Percentiles rank a stretch among this genome's conserved stretches.
Evolutionary conservation across 805 yeast species (phyloP).

Genomic region (Wickerhamomyces xylosicus): DNA sequence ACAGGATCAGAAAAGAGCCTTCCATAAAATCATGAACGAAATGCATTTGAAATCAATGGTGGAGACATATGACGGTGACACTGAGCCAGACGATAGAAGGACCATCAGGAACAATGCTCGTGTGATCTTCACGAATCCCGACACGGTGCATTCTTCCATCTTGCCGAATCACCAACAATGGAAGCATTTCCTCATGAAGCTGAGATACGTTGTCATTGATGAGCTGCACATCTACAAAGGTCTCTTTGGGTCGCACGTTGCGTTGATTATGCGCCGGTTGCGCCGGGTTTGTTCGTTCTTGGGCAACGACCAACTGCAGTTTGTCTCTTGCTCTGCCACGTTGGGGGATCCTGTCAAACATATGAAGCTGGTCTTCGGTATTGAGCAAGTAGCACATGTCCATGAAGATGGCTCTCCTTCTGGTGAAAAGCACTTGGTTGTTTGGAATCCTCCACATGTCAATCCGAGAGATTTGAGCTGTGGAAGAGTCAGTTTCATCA

Average conservation of each 20-base stretch:
- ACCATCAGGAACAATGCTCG: constrained; percentile 53
- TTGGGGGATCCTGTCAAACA: constrained; percentile 63
- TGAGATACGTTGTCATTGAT: constrained; percentile 71
- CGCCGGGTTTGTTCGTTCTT: constrained; percentile 48
- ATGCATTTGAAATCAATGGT: constrained; percentile 44
- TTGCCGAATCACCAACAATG: constrained; percentile 71
- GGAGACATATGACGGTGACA: constrained; percentile 93
- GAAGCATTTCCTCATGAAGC: constrained; percentile 52
- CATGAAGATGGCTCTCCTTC: constrained; percentile 82
- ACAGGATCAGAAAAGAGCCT: constrained; percentile 87
- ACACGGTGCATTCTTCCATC: constrained; percentile 78
- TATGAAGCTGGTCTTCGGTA: constrained; percentile 66
- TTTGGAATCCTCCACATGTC: constrained; percentile 79
- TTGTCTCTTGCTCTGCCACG: constrained; percentile 93
- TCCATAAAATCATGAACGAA: constrained; percentile 42
- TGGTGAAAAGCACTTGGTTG: constrained; percentile 62
- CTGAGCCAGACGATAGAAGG: constrained; percentile 46
- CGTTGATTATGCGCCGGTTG: constrained; percentile 72
- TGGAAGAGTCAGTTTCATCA: constrained; percentile 61
- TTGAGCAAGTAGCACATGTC: constrained; percentile 47
- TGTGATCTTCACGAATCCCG: constrained; percentile 91
- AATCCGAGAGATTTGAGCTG: constrained; percentile 44
- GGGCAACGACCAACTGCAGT: constrained; percentile 46
- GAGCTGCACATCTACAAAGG: constrained; percentile 86
- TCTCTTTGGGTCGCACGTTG: constrained; percentile 87